Evolutionary conservation across 306 rosid species (phyloP), one percentile per base, ranked within the genome.

Genomic region (Vachellia pachyceras): DNA sequence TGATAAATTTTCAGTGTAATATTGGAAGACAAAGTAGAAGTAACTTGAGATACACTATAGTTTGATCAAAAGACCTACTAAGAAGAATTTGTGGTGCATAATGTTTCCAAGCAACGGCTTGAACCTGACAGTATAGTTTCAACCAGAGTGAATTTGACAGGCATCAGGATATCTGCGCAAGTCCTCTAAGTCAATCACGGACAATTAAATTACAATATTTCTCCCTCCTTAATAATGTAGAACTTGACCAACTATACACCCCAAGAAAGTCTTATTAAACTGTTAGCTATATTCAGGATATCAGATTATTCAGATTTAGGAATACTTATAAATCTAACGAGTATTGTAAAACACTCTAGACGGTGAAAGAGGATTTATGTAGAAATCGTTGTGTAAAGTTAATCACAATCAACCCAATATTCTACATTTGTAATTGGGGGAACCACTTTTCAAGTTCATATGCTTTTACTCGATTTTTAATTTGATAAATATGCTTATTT

Each of bases 11-110:
- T 57, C 12, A 7, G 3, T 2, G 35, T 57, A 57, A 0, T 0
- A 57, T 23, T 3, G 25, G 15, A 58, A 58, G 15, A 58, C 65
- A 22, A 58, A 58, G 23, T 22, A 58, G 65, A 58, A 23, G 36
- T 8, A 58, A 58, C 36, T 8, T 22, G 65, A 58, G 65, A 58
- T 29, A 83, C 18, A 84, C 93, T 58, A 93, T 83, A 14, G 97
- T 74, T 75, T 60, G 96, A 90, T 95, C 99, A 84, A 93, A 95
- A 22, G 99, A 93, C 17, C 99, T 97, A 84, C 95, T 95, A 47
- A 95, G 95, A 84, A 95, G 91, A 85, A 91, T 92, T 85, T 88
- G 92, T 9, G 92, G 94, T 63, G 88, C 87, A 75, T 85, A 85
- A 78, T 84, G 73, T 88, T 93, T 93, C 98, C 98, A 95, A 68